Evolutionary conservation across 495 filamentous ascomycete genomes (phyloP).

Genomic region (Penicillium goetzii): DNA sequence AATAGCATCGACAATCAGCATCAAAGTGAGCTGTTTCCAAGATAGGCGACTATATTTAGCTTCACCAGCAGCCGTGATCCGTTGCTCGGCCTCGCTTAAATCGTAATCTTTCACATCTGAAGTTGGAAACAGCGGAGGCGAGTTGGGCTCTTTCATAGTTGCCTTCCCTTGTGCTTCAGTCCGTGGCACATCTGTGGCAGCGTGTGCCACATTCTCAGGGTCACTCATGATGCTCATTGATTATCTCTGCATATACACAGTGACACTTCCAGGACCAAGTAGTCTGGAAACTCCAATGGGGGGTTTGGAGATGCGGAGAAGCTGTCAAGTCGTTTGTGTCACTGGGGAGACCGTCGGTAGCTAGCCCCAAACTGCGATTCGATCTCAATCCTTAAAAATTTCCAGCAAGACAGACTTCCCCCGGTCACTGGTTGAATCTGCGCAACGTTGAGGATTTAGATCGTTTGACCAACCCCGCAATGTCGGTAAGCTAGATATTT

Average conservation of each 20-base stretch:
- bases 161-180: neutral
- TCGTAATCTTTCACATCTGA: slow-evolving; percentile 8
- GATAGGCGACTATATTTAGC: slow-evolving; percentile 26
- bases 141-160: neutral
- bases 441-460: neutral
- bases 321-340: neutral
- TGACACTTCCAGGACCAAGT: neutral
- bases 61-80: slow-evolving; percentile 3
- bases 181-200: neutral
- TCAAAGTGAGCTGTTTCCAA: slow-evolving; percentile 38
- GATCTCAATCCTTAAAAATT: neutral
- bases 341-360: neutral
- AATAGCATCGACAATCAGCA: slow-evolving; percentile 64
- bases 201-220: neutral
- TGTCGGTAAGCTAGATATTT: neutral
- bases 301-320: neutral
- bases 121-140: neutral
- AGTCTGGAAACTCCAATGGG: neutral
- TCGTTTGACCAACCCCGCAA: neutral
- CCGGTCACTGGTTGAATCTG: neutral
- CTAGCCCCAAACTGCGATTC: neutral
- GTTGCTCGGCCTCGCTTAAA: slow-evolving; percentile 3
- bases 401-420: neutral
- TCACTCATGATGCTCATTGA: neutral
- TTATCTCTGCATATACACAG: neutral